These are phyloP conservation scores for maize (Zea mays) DNA, from an alignment of 176 grass and related monocot species.

Conservation along the genomic window DNA sequence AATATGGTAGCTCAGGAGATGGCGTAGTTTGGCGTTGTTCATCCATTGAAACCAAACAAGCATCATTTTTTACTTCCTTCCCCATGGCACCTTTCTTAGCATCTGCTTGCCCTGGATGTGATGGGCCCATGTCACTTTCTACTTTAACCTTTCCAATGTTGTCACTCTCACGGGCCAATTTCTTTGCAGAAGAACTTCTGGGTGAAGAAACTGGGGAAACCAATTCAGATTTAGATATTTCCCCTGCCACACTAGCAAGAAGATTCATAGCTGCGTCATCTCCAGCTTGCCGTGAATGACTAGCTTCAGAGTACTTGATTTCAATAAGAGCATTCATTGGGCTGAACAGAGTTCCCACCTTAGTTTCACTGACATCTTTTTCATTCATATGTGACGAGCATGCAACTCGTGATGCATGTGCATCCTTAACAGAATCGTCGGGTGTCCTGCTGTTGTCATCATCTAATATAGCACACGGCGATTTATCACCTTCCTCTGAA, in stretches of 20 bases:
- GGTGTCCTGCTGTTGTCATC: constrained; percentile 50
- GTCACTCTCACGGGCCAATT: constrained; percentile 42
- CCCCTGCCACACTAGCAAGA: constrained; percentile 88
- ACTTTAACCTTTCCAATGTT: constrained; percentile 43
- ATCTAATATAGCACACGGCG: constrained; percentile 47
- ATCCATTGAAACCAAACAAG: constrained; percentile 29
- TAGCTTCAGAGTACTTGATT: constrained; percentile 74
- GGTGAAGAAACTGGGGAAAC: constrained; percentile 36
- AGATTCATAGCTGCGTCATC: constrained; percentile 91
- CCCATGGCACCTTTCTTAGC: constrained; percentile 35
- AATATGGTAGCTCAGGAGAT: constrained; percentile 23
- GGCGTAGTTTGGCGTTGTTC: constrained; percentile 1
- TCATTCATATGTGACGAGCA: constrained; percentile 52
- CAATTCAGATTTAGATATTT: constrained; percentile 82
- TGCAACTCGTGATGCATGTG: constrained; percentile 41
- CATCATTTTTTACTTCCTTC: constrained; percentile 42
- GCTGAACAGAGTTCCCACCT: constrained; percentile 60
- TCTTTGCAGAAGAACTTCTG: constrained; percentile 35
- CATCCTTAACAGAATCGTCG: constrained; percentile 49
- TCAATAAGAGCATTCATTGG: constrained; percentile 93
- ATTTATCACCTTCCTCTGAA: constrained; percentile 64
- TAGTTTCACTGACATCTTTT: constrained; percentile 46
- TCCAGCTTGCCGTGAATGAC: constrained; percentile 57
- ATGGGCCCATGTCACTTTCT: constrained; percentile 38
- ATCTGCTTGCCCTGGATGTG: constrained; percentile 43